Conservation (phyloP, 257 asterid genomes). For the Nyctanthes arbortristis region DNA sequence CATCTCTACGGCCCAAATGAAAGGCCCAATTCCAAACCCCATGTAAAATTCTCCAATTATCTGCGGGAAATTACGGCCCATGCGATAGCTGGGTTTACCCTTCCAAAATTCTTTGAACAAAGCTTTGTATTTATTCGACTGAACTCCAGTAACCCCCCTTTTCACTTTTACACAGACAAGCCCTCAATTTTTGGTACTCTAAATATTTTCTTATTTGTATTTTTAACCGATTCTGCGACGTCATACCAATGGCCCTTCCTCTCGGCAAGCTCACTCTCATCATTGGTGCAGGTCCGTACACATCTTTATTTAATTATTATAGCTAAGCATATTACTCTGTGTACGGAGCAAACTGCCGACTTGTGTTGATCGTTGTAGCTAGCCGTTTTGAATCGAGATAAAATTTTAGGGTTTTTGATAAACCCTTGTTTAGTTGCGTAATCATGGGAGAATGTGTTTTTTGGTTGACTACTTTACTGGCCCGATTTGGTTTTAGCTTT, state of each 20-base stretch:
- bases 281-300: conserved; percentile 78
- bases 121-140: background rate
- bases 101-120: no score
- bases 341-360: background rate
- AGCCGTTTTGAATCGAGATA: background rate
- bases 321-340: background rate
- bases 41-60: no score
- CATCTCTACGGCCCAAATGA: no score
- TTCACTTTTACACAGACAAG: background rate
- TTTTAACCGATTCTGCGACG: background rate
- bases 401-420: conserved; percentile 9
- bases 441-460: no score
- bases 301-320: background rate
- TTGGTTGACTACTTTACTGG: no score
- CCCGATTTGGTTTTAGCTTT: background rate
- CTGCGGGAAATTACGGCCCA: no score
- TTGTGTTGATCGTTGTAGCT: background rate
- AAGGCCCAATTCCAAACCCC: no score
- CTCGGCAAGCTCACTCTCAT: conserved; percentile 79
- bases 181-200: background rate
- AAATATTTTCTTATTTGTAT: background rate
- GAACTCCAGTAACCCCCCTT: background rate
- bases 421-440: conserved; percentile 13
- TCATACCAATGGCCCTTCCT: conserved; percentile 70
- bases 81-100: no score